A percentile compares a stretch with the other conserved stretches of the same genome.
Conservation (phyloP, 768 basidiomycete genomes). For the Antrodiella citrinella region DNA sequence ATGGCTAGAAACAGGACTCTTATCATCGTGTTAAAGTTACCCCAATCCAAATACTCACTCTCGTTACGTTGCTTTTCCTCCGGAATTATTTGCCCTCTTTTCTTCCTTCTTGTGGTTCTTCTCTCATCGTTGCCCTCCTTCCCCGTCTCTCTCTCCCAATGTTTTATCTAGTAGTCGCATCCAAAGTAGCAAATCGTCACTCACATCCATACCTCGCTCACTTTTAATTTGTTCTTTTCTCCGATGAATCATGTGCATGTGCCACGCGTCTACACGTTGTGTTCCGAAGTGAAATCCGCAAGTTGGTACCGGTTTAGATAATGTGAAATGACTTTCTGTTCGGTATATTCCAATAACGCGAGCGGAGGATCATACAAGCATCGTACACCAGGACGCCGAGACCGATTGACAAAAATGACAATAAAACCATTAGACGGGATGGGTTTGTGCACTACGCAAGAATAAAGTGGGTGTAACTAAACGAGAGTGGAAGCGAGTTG, state of each 20-base stretch:
- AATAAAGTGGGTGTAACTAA: not conserved
- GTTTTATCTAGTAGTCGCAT: not conserved
- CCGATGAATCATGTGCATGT: too few species aligned
- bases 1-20: not conserved
- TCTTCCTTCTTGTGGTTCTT: not conserved
- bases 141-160: not conserved
- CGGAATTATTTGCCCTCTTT: not conserved
- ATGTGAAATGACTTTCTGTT: not conserved
- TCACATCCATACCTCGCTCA: not conserved
- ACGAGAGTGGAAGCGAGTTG: not conserved
- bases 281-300: too few species aligned
- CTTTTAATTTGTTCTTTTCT: not conserved
- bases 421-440: not conserved
- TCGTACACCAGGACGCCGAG: not conserved
- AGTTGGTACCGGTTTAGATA: too few species aligned
- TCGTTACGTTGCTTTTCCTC: not conserved
- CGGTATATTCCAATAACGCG: not conserved
- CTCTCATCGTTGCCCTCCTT: not conserved
- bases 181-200: not conserved
- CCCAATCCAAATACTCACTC: not conserved
- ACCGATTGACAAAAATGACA: not conserved
- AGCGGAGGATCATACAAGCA: not conserved
- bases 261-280: too few species aligned
- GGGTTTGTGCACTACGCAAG: too few species aligned
- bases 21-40: not conserved